Evolutionary conservation across 257 asterid species (phyloP).

Genomic region (Plantago major): DNA sequence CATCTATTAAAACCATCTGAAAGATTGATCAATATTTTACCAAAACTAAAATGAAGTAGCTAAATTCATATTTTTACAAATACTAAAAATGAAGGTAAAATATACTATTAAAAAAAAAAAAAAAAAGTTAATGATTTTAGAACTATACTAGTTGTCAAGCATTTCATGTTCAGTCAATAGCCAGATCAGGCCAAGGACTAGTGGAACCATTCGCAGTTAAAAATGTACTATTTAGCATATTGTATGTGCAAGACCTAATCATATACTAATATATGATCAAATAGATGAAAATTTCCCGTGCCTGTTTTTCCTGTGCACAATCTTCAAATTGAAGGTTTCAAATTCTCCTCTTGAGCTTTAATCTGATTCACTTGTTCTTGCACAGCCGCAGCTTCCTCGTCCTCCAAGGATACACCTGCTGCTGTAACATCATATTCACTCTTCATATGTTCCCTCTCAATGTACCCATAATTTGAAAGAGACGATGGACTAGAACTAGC

Average conservation of each 20-base stretch:
- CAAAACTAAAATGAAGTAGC: conserved; percentile 9
- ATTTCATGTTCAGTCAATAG: conserved; percentile 9
- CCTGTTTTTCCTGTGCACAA: conserved; percentile 98
- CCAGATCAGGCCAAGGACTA: conserved; percentile 13
- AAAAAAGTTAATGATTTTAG: background rate
- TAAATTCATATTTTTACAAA: too few relatives aligned
- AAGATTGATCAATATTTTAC: background rate
- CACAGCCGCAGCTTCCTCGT: conserved; percentile 93
- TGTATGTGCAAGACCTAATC: background rate
- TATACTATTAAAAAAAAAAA: background rate
- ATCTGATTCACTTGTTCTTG: conserved; percentile 98
- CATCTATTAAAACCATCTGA: background rate
- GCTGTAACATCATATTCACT: conserved; percentile 41
- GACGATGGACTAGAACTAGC: conserved; percentile 81
- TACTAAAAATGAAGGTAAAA: background rate
- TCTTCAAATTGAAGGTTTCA: conserved; percentile 88
- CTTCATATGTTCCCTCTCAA: conserved; percentile 48
- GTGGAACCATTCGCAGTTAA: conserved; percentile 8
- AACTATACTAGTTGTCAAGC: background rate
- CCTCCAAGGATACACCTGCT: conserved; percentile 55
- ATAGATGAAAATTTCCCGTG: conserved; percentile 20
- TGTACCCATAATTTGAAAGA: conserved; percentile 62
- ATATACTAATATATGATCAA: conserved; percentile 16
- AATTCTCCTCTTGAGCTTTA: conserved; percentile 95
- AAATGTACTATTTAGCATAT: background rate